Percentiles rank a stretch among this genome's conserved stretches.
These are phyloP conservation scores for Isabelozyma heimii DNA, from an alignment of 805 yeast genomes.

Conservation along the genomic window DNA sequence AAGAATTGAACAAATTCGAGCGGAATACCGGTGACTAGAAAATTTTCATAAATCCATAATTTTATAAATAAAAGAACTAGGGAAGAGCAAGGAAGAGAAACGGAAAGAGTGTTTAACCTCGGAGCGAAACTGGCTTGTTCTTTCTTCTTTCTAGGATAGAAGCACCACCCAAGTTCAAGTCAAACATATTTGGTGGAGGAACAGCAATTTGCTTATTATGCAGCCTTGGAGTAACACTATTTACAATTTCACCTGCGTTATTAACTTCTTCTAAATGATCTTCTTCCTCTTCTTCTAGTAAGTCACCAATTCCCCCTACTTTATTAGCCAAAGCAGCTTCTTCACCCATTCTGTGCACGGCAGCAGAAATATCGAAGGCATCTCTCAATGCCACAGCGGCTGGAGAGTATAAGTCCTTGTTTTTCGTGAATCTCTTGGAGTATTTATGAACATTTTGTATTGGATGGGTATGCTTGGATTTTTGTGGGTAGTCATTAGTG, in stretches of 20 bases:
- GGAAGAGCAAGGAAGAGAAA: neutral
- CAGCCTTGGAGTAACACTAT: slow-evolving; percentile 7
- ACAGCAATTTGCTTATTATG: slow-evolving; percentile 7
- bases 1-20: neutral
- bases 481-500: neutral
- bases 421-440: slow-evolving; percentile 20
- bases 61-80: neutral
- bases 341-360: slow-evolving; percentile 78
- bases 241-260: slow-evolving; percentile 9
- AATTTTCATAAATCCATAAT: neutral
- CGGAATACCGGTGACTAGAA: too few relatives aligned
- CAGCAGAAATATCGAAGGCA: slow-evolving; percentile 82
- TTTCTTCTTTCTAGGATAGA: slow-evolving; percentile 49
- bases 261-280: slow-evolving; percentile 19
- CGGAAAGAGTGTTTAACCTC: slow-evolving; percentile 1
- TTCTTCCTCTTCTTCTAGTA: slow-evolving; percentile 38
- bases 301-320: slow-evolving; percentile 16
- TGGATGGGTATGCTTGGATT: slow-evolving; percentile 16
- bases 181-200: slow-evolving; percentile 28
- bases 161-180: slow-evolving; percentile 51
- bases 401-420: slow-evolving; percentile 51
- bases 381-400: slow-evolving; percentile 81
- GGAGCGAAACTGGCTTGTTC: slow-evolving; percentile 11
- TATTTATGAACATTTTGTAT: slow-evolving; percentile 22
- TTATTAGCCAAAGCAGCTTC: slow-evolving; percentile 43